phyloP scores from a whole-genome alignment of 768 basidiomycete species.

The Pleurotus salmoneostramineus region DNA sequence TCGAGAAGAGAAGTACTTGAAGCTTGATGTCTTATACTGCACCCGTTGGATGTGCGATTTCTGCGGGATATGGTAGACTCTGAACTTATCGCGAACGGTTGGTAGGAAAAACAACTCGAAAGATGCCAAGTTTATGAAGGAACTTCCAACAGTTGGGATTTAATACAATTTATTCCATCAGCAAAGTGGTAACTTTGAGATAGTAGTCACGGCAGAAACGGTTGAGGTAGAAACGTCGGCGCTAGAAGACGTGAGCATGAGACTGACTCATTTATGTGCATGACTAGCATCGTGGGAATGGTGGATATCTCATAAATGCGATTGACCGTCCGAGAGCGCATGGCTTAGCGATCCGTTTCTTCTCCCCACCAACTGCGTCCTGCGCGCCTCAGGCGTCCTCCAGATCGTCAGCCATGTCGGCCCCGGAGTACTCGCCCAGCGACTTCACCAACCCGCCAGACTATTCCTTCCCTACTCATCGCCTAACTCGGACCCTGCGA shows the following conservation, averaged over 20 bases:
- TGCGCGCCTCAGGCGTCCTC: not conserved
- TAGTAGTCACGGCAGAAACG: not conserved
- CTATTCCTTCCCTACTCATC: conserved; percentile 67
- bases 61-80: too few relatives aligned
- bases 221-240: not conserved
- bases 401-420: not conserved
- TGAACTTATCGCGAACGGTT: too few relatives aligned
- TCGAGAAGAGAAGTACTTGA: too few relatives aligned
- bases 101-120: too few relatives aligned
- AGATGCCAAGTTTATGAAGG: too few relatives aligned
- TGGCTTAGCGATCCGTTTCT: conserved; percentile 5
- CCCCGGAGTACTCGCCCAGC: conserved; percentile 21
- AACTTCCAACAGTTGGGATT: too few relatives aligned
- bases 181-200: too few relatives aligned
- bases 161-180: too few relatives aligned
- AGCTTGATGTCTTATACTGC: too few relatives aligned
- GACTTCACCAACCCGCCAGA: conserved; percentile 61
- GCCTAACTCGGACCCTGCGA: conserved; percentile 52
- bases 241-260: not conserved
- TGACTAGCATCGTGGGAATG: not conserved
- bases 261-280: conserved; percentile 5
- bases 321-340: conserved; percentile 1
- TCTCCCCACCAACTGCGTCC: not conserved
- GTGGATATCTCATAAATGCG: not conserved
- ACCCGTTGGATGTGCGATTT: too few relatives aligned